These are phyloP conservation scores for Leccinellum albellum DNA, from an alignment of 768 basidiomycete species.

Conservation along the genomic window DNA sequence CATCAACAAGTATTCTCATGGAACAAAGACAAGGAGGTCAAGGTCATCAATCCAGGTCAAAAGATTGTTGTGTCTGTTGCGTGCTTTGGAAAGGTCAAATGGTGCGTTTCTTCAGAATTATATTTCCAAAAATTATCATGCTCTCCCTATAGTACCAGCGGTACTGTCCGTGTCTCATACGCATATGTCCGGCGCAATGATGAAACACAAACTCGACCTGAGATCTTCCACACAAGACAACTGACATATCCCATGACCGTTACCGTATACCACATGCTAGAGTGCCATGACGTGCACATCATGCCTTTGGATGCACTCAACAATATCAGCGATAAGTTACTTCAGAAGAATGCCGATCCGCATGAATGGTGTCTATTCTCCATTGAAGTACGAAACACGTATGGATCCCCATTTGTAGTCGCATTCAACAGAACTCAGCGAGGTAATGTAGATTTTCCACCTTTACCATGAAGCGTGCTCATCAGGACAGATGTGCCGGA, in stretches of 20 bases:
- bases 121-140: background rate
- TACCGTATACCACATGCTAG: slow-evolving; percentile 94
- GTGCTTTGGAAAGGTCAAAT: slow-evolving; percentile 88
- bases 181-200: slow-evolving; percentile 54
- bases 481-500: slow-evolving; percentile 36
- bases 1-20: slow-evolving; percentile 80
- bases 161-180: slow-evolving; percentile 82
- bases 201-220: slow-evolving; percentile 31
- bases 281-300: slow-evolving; percentile 80
- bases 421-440: slow-evolving; percentile 64
- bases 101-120: slow-evolving; percentile 52
- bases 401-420: slow-evolving; percentile 89
- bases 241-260: slow-evolving; percentile 85
- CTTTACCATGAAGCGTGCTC: background rate
- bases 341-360: slow-evolving; percentile 45
- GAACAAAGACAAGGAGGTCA: slow-evolving; percentile 42
- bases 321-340: slow-evolving; percentile 19
- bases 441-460: slow-evolving; percentile 38
- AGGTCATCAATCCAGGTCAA: slow-evolving; percentile 63
- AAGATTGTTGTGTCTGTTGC: slow-evolving; percentile 63
- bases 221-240: slow-evolving; percentile 81
- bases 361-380: slow-evolving; percentile 83
- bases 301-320: slow-evolving; percentile 48
- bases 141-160: slow-evolving; percentile 56
- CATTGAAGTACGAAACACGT: slow-evolving; percentile 88